Evolutionary conservation across 352 stramenopile species (phyloP).

Genomic region (Pythium monospermum): DNA sequence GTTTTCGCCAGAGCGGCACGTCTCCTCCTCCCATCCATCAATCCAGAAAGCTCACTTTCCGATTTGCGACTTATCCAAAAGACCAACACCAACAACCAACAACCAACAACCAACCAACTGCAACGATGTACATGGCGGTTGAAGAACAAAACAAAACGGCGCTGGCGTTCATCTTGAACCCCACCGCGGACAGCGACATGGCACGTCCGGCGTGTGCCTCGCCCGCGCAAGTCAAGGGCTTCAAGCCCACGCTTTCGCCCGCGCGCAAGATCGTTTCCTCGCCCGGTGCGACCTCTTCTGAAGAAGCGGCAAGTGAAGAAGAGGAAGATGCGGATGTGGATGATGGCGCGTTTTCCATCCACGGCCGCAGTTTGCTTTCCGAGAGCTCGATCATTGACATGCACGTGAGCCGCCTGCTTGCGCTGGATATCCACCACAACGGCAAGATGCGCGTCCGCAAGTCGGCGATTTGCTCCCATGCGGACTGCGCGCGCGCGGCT

Average conservation of each 20-base stretch:
- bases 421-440: constrained; percentile 45
- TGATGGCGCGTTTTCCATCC: constrained; percentile 33
- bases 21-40: no score
- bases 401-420: constrained; percentile 50
- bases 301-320: constrained; percentile 22
- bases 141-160: constrained; percentile 52
- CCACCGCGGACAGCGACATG: constrained; percentile 24
- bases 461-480: constrained; percentile 50
- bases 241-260: constrained; percentile 40
- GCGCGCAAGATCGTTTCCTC: constrained; percentile 29
- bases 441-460: constrained; percentile 69
- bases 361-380: constrained; percentile 48
- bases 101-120: constrained; percentile 3
- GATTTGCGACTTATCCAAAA: neutral
- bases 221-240: constrained; percentile 3
- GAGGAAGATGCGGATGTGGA: constrained; percentile 33
- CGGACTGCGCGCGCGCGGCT: constrained; percentile 37
- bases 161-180: constrained; percentile 74
- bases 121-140: constrained; percentile 17
- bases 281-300: constrained; percentile 20
- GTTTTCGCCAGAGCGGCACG: no score
- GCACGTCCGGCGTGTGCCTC: constrained; percentile 8
- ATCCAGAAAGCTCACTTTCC: neutral
- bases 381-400: constrained; percentile 46
- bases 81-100: neutral